phyloP scores from a whole-genome alignment of 129 eudicot species.

The Dittrichia graveolens region DNA sequence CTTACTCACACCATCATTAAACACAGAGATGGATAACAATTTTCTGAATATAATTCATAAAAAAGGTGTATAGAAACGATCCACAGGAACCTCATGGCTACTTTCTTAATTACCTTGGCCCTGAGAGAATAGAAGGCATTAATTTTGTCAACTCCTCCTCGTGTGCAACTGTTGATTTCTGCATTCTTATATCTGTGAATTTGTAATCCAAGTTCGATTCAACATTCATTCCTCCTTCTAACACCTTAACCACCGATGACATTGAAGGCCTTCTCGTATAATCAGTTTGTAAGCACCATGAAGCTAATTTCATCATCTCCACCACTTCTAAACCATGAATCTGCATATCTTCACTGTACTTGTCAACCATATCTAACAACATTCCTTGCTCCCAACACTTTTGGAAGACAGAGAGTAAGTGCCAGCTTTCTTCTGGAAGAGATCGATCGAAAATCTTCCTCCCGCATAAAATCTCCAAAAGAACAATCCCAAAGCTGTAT shows the following conservation, averaged over 20 bases:
- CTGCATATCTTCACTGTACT: constrained; percentile 20
- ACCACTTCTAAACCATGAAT: constrained; percentile 28
- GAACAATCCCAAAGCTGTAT: constrained; percentile 30
- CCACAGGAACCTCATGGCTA: neutral
- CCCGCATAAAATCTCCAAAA: constrained; percentile 31
- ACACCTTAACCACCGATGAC: constrained; percentile 47
- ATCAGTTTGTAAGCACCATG: constrained; percentile 45
- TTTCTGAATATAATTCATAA: neutral
- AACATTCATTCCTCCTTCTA: constrained; percentile 31
- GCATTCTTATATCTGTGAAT: constrained; percentile 23
- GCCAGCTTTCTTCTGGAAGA: constrained; percentile 21
- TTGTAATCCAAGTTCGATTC: constrained; percentile 15
- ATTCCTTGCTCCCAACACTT: constrained; percentile 11
- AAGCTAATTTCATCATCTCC: constrained; percentile 38
- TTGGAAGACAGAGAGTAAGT: constrained; percentile 27
- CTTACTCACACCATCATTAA: too few species aligned
- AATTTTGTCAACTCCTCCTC: neutral
- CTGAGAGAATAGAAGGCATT: constrained; percentile 1
- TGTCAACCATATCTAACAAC: constrained; percentile 24
- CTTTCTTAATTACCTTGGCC: neutral
- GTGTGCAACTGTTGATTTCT: neutral
- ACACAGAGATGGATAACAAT: neutral
- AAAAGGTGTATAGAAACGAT: neutral
- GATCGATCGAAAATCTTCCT: constrained; percentile 21
- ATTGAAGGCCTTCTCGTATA: constrained; percentile 42